phyloP scores from a whole-genome alignment of 768 basidiomycete species.

The Dacryopinax spathularia region DNA sequence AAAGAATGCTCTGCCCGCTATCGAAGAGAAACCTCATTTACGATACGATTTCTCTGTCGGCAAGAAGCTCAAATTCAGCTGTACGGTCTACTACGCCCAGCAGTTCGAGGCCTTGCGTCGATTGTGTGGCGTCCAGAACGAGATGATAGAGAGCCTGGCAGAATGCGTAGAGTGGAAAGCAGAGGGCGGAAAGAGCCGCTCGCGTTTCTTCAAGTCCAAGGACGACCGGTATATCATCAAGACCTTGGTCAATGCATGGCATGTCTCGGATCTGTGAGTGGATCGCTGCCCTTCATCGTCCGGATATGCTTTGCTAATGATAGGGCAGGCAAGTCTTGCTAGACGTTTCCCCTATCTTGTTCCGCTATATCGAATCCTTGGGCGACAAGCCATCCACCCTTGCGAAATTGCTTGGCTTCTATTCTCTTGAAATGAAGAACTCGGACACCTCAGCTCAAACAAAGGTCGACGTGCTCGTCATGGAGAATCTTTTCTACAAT shows the following conservation, averaged over 20 bases:
- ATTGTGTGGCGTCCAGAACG: constrained; percentile 51
- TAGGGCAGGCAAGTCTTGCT: constrained; percentile 53
- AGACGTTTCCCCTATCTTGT: constrained; percentile 64
- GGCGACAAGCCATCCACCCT: constrained; percentile 52
- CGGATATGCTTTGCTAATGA: background rate
- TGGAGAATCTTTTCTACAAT: constrained; percentile 73
- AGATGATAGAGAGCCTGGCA: constrained; percentile 46
- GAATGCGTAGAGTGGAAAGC: constrained; percentile 54
- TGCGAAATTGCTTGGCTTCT: constrained; percentile 70
- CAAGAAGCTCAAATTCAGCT: constrained; percentile 58
- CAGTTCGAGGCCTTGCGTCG: constrained; percentile 57
- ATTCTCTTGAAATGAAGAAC: constrained; percentile 62
- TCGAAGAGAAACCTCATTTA: constrained; percentile 66
- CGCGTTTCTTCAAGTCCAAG: constrained; percentile 67
- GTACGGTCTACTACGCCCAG: constrained; percentile 68
- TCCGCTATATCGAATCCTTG: constrained; percentile 60
- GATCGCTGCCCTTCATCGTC: background rate
- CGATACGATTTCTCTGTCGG: constrained; percentile 71
- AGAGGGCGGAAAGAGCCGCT: constrained; percentile 60
- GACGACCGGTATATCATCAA: constrained; percentile 74
- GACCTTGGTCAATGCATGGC: constrained; percentile 31
- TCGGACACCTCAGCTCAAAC: constrained; percentile 48
- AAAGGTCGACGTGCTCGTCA: constrained; percentile 63
- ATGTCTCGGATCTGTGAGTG: background rate
- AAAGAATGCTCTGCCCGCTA: constrained; percentile 21